These are phyloP conservation scores for Chlorophyllum brunneum DNA, from an alignment of 768 basidiomycete species.

Conservation along the genomic window DNA sequence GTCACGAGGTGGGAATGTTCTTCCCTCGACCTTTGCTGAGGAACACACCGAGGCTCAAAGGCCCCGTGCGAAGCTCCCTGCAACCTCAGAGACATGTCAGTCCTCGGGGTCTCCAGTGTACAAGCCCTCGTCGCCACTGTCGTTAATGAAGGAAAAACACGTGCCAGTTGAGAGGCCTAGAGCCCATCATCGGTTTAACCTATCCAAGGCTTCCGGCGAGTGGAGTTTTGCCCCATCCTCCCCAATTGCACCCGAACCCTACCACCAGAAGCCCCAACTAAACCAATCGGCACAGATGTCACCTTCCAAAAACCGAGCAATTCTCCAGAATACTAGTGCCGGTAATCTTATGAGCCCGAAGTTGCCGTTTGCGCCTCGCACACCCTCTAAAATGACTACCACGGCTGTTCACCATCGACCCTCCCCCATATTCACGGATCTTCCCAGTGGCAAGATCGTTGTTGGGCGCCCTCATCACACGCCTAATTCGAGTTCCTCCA, in stretches of 20 bases:
- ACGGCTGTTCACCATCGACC: constrained; percentile 1
- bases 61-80: not conserved
- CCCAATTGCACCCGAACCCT: not conserved
- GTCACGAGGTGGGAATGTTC: not conserved
- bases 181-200: not conserved
- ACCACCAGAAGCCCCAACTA: not conserved
- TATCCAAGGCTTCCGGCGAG: constrained; percentile 6
- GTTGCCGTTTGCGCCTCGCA: not conserved
- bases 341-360: constrained; percentile 4
- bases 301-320: constrained; percentile 1
- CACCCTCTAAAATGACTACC: not conserved
- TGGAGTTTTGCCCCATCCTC: constrained; percentile 1
- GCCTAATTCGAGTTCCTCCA: constrained; percentile 5
- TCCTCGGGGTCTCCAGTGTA: constrained; percentile 1
- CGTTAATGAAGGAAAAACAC: constrained; percentile 2
- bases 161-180: not conserved
- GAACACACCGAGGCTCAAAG: not conserved
- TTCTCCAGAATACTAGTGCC: not conserved
- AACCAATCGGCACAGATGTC: not conserved
- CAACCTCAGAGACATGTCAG: not conserved
- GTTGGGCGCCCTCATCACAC: not conserved
- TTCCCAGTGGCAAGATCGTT: not conserved
- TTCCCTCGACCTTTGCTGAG: not conserved
- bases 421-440: constrained; percentile 2
- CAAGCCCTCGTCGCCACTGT: not conserved